A percentile compares a stretch with the other conserved stretches of the same genome.
Conservation (phyloP, 2,329 filamentous ascomycete species). For the Aspergillus texensis region DNA sequence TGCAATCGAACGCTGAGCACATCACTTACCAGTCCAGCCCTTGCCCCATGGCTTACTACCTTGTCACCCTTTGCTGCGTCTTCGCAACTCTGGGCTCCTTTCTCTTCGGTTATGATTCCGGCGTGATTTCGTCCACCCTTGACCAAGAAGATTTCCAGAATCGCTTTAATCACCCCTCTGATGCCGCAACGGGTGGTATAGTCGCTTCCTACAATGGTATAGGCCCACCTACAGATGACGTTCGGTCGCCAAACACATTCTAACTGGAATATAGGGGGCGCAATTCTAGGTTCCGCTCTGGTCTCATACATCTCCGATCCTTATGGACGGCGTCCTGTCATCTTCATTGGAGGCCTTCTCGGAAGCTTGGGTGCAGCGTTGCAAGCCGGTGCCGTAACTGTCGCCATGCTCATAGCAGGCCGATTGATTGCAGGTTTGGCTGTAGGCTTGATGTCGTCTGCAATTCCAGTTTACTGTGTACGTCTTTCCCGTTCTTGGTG, state of each 20-base stretch:
- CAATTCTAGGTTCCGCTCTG: conserved; percentile 40
- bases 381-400: conserved; percentile 37
- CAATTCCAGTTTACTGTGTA: conserved; percentile 52
- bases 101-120: conserved; percentile 52
- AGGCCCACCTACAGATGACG: neutral
- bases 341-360: conserved; percentile 38
- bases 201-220: conserved; percentile 44
- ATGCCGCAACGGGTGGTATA: conserved; percentile 41
- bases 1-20: neutral
- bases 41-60: conserved; percentile 28
- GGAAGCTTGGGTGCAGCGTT: conserved; percentile 39
- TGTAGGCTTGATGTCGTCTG: conserved; percentile 52
- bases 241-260: conserved; percentile 6
- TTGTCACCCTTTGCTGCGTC: conserved; percentile 40
- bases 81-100: conserved; percentile 53
- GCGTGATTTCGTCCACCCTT: conserved; percentile 42
- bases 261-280: conserved; percentile 34
- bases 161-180: conserved; percentile 34
- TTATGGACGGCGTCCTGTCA: conserved; percentile 35
- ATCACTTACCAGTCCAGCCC: conserved; percentile 9
- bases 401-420: conserved; percentile 51
- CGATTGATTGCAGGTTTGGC: conserved; percentile 54
- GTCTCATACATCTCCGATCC: conserved; percentile 38
- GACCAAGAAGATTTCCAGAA: conserved; percentile 36
- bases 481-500: conserved; percentile 7